Evolutionary conservation across 129 eudicot species (phyloP), one percentile per base, ranked within the genome.

Genomic region (Centaurea solstitialis): DNA sequence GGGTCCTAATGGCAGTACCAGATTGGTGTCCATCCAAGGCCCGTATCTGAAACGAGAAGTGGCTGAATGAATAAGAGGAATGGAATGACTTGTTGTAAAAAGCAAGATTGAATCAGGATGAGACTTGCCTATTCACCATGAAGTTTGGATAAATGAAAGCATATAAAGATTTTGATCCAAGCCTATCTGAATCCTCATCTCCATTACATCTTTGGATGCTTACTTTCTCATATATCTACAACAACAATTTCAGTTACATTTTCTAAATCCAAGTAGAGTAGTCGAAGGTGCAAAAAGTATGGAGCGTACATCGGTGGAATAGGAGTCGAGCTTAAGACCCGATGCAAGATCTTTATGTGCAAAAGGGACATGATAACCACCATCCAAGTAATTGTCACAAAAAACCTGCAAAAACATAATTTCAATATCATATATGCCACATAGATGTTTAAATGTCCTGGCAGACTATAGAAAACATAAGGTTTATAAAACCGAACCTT

Each of bases 11-110:
- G 99, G 99, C 17, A 95, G 73, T 67, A 89, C 98, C 3, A 92
- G 88, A 77, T 95, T 95, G 30, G 99, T 95, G 85, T 95, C 99
- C 99, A 95, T 93, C 99, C 99, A 96, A 43, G 99, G 99, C 28
- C 99, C 99, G 62, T 96, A 96, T 85, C 97, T 96, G 70, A 9
- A 40, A 70, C 39, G 69, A 22, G 73, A 41, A 76, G 22, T 9
- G 23, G 9, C 7, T 37, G 53, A 20, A 24, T 33, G 50, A 45
- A 28, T 15, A n/a, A 13, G 76, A 30, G 53, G 8, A 35, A 30
- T 30, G 35, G n/a, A 30, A 33, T 33, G 5, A 33, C 5, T 33
- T 33, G 37, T 33, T 33, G 37, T 33, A 28, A 26, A 39, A 61
- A 53, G 10, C 38, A 68, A 45, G 75, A 3, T 20, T 1, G 38